Base-by-base conservation (phyloP, 352 stramenopile genomes). In the Globisporangium sylvaticum region DNA sequence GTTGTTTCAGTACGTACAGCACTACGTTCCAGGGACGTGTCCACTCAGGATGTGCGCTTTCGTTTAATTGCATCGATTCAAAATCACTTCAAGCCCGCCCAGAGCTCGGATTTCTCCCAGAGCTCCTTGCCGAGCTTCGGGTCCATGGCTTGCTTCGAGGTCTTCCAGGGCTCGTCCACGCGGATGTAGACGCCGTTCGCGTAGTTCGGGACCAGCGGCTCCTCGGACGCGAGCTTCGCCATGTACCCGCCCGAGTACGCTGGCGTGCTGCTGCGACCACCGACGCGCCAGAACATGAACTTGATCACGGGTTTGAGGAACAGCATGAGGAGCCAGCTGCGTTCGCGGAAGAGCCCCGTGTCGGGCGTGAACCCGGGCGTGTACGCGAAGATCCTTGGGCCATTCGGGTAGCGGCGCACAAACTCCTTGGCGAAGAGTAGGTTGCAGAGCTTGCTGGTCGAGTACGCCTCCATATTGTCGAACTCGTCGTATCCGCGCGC, bases 391-490 rank as follows among this genome's bases (percentile, higher is more conserved):
- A 72, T 64, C 67, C 65, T 54, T 3, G 65, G 61, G 12, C 70
- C 67, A 0, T 63, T 56, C 3, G 73, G 70, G 65, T 67, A 77
- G 18, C 67, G 70, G 10, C 70, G 73, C 15, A 64, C 58, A 22
- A 67, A 71, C 58, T 77, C 73, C 29, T 68, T 65, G 31, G 56
- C 59, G 53, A 71, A 72, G 4, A 77, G 59, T 15, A 76, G n/a
- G 60, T 75, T 76, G 56, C 68, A 75, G 10, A 80, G 70, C 62
- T 78, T 78, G 59, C 63, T 73, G 7, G 67, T 77, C 34, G 65
- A 57, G 53, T 80, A 80, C 3, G 67, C 73, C 14, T 69, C 62
- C 14, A 58, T 8, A 4, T 42, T 46, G 42, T 74, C 67, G 44
- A 73, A 80, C 1, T n/a, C 18, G 1, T 68, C 52, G 24, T 62